A percentile compares a stretch with the other conserved stretches of the same genome.
Evolutionary conservation across 257 asterid species (phyloP).

Genomic region (Agastache rugosa): DNA sequence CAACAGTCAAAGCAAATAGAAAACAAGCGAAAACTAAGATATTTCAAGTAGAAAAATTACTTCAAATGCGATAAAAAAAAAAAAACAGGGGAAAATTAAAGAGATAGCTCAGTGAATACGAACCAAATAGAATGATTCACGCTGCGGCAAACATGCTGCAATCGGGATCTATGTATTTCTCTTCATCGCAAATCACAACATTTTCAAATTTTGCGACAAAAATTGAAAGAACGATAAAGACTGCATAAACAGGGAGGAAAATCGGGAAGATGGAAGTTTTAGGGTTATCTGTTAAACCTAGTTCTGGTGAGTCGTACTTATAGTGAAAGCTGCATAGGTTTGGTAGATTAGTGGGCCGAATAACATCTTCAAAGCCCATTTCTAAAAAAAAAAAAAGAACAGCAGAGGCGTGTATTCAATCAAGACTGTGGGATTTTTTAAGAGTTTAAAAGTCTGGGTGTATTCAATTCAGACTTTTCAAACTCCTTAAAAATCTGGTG

Average conservation of each 20-base stretch:
- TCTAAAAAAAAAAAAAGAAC: no score
- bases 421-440: no score
- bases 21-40: not conserved
- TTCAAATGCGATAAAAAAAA: no score
- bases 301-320: not conserved
- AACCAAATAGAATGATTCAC: constrained; percentile 63
- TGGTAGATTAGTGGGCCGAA: not conserved
- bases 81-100: not conserved
- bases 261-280: no score
- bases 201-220: not conserved
- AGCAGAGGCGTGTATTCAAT: no score
- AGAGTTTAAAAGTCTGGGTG: no score
- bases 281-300: not conserved
- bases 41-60: no score
- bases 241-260: not conserved
- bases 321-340: not conserved
- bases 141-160: constrained; percentile 44
- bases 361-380: not conserved
- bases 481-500: no score
- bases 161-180: constrained; percentile 25
- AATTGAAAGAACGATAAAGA: not conserved
- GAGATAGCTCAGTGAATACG: constrained; percentile 85
- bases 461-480: no score
- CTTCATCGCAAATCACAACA: constrained; percentile 43
- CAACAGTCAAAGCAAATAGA: not conserved